These are phyloP conservation scores for Vaccinium myrtillus DNA, from an alignment of 148 eudicot genomes.

Conservation along the genomic window DNA sequence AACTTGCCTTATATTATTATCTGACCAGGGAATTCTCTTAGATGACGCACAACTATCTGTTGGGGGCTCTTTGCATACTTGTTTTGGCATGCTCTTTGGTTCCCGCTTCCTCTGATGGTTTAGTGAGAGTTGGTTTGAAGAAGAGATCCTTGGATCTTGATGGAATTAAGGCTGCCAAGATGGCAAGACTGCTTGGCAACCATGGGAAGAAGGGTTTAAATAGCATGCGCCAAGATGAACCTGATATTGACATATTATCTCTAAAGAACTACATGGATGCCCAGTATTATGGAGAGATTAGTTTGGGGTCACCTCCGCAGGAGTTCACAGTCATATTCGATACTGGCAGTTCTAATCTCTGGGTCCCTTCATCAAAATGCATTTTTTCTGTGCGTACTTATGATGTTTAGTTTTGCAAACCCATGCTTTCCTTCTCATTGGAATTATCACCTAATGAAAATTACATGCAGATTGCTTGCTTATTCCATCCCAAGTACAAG, in stretches of 20 bases:
- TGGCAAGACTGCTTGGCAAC: constrained; percentile 40
- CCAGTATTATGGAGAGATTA: constrained; percentile 86
- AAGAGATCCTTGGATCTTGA: constrained; percentile 55
- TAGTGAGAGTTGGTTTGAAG: constrained; percentile 60
- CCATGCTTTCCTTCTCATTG: background rate
- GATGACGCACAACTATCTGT: constrained; percentile 45
- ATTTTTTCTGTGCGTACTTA: constrained; percentile 68
- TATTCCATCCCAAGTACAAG: constrained; percentile 67
- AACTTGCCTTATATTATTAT: background rate
- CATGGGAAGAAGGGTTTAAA: constrained; percentile 28
- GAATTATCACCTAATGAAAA: background rate
- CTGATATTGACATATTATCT: constrained; percentile 51
- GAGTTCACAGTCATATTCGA: constrained; percentile 81
- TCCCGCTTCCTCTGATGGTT: constrained; percentile 42
- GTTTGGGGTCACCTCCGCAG: constrained; percentile 84
- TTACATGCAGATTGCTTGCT: constrained; percentile 74
- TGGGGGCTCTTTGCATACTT: constrained; percentile 35
- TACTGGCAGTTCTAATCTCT: constrained; percentile 89
- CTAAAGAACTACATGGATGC: constrained; percentile 83
- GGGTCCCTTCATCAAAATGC: constrained; percentile 95
- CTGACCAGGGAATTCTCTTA: constrained; percentile 22
- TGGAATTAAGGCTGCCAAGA: constrained; percentile 49
- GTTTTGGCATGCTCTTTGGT: constrained; percentile 39
- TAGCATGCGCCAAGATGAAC: constrained; percentile 21
- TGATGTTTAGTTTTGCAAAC: background rate